phyloP scores from a whole-genome alignment of 2,329 filamentous ascomycete species.

The Xylariaceae sp. region DNA sequence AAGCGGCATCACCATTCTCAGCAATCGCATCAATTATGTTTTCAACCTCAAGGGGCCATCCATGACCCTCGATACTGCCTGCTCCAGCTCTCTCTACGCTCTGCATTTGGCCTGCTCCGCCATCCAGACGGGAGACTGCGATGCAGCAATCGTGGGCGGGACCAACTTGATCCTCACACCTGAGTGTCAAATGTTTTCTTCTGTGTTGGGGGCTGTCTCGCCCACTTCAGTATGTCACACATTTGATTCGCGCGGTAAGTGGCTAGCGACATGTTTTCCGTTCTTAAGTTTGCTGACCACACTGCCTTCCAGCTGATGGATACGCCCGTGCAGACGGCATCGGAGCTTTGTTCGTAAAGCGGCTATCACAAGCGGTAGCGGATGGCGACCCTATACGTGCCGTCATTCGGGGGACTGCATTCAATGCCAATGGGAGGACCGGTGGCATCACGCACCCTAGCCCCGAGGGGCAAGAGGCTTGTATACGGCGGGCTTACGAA shows the following conservation, averaged over 20 bases:
- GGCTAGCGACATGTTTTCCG: no score
- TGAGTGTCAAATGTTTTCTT: conserved; percentile 22
- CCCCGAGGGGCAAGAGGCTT: conserved; percentile 22
- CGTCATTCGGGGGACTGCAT: conserved; percentile 28
- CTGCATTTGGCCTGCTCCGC: conserved; percentile 32
- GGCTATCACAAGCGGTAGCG: conserved; percentile 13
- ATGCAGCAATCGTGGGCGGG: conserved; percentile 37
- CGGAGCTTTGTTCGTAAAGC: conserved; percentile 28
- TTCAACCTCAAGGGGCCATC: conserved; percentile 42
- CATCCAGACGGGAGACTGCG: conserved; percentile 24
- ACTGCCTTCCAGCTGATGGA: conserved; percentile 23
- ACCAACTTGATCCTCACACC: conserved; percentile 37
- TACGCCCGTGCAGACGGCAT: conserved; percentile 31
- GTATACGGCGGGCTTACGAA: conserved; percentile 29
- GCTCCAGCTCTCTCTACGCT: conserved; percentile 41
- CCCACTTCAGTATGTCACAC: conserved; percentile 22
- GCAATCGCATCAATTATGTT: conserved; percentile 38
- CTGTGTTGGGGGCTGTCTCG: conserved; percentile 27
- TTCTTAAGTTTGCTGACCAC: neutral
- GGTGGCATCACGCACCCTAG: conserved; percentile 28
- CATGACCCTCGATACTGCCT: conserved; percentile 46
- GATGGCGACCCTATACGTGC: conserved; percentile 27
- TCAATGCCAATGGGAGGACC: conserved; percentile 27
- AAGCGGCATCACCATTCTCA: conserved; percentile 18
- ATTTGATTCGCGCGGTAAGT: conserved; percentile 23